Evolutionary conservation across 129 eudicot species (phyloP).

Genomic region (Saposhnikovia divaricata): DNA sequence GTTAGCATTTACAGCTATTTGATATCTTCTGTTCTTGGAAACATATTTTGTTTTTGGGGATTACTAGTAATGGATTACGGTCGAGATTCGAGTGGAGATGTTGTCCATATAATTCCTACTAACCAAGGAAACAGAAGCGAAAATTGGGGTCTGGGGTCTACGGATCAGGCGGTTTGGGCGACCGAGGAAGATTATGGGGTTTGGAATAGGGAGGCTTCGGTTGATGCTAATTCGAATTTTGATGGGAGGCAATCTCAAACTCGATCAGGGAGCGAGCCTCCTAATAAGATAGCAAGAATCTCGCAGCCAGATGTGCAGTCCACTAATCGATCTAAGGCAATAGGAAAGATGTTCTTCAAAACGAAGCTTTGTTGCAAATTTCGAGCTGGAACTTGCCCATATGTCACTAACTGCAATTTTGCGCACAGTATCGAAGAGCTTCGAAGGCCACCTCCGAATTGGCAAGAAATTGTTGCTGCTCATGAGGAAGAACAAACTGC

Average conservation of each 20-base stretch:
- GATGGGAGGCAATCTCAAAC: constrained; percentile 42
- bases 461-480: constrained; percentile 96
- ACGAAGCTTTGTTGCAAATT: constrained; percentile 87
- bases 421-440: constrained; percentile 84
- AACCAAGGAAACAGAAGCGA: constrained; percentile 35
- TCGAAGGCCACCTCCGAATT: constrained; percentile 84
- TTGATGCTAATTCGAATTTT: constrained; percentile 30
- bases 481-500: constrained; percentile 73
- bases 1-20: constrained; percentile 13
- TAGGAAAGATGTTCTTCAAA: constrained; percentile 86
- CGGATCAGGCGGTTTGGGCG: constrained; percentile 51
- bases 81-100: constrained; percentile 47
- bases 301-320: constrained; percentile 39
- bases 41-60: constrained; percentile 6
- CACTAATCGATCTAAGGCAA: constrained; percentile 63
- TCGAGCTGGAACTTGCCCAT: constrained; percentile 83
- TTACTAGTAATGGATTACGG: constrained; percentile 41
- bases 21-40: constrained; percentile 9
- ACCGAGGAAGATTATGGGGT: constrained; percentile 80
- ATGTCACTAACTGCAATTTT: constrained; percentile 79
- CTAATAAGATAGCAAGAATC: constrained; percentile 57
- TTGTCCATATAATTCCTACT: constrained; percentile 58
- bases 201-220: constrained; percentile 53
- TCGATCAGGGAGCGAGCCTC: constrained; percentile 58
- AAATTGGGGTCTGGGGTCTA: constrained; percentile 8